Evolutionary conservation across 2,329 filamentous ascomycete genomes (phyloP).

Genomic region (Leptosphaerulina australis): DNA sequence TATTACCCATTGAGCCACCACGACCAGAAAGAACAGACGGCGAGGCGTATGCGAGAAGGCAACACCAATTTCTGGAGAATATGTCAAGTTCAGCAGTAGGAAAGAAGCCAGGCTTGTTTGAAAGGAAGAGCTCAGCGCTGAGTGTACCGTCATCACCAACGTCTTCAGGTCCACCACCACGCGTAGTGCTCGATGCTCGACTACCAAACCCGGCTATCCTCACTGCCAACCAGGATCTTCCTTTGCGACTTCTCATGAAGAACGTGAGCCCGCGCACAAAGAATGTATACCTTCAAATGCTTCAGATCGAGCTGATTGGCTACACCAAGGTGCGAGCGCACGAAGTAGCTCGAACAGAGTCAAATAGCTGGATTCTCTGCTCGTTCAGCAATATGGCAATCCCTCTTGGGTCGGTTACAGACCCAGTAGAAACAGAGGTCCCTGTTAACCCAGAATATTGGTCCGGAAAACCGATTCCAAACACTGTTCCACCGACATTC

Average conservation of each 20-base stretch:
- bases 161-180: slow-evolving; percentile 44
- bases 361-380: slow-evolving; percentile 75
- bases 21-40: slow-evolving; percentile 69
- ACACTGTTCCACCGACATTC: slow-evolving; percentile 86
- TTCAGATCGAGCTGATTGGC: slow-evolving; percentile 83
- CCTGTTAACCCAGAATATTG: slow-evolving; percentile 75
- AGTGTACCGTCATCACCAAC: slow-evolving; percentile 29
- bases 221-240: slow-evolving; percentile 86
- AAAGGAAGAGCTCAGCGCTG: slow-evolving; percentile 41
- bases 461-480: slow-evolving; percentile 74
- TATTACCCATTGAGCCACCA: slow-evolving; percentile 91
- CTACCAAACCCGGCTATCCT: slow-evolving; percentile 86
- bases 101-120: slow-evolving; percentile 68
- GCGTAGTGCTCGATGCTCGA: slow-evolving; percentile 79
- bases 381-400: slow-evolving; percentile 74
- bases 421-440: slow-evolving; percentile 68
- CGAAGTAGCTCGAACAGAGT: slow-evolving; percentile 72
- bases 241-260: slow-evolving; percentile 78
- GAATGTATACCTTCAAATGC: slow-evolving; percentile 73
- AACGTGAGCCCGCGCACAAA: slow-evolving; percentile 74
- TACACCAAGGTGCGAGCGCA: slow-evolving; percentile 81
- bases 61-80: slow-evolving; percentile 61
- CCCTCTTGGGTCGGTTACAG: slow-evolving; percentile 65
- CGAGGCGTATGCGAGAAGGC: slow-evolving; percentile 82
- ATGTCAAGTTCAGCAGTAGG: slow-evolving; percentile 41